Base-by-base conservation (phyloP, 768 basidiomycete genomes). In the Lactarius akahatsu region DNA sequence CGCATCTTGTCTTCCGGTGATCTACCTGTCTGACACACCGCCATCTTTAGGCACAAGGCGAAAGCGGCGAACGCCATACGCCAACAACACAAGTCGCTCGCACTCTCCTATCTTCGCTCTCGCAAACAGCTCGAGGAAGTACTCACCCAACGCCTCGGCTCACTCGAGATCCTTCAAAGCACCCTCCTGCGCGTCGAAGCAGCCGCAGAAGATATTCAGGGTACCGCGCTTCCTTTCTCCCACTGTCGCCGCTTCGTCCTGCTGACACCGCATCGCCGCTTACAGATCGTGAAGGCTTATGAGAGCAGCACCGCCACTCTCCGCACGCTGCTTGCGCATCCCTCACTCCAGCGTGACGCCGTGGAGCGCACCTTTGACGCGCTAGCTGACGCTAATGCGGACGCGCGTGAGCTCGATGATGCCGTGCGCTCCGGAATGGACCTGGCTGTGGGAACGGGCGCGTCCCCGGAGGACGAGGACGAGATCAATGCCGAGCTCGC, bases 361-460 rank as follows among this genome's bases (percentile, higher is more conserved):
- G 85, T 98, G 57, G 91, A 96, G 64, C 82, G 85, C 70, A 96
- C 94, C 3, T 88, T 96, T 85, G 92, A 95, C 30, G 89, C 88
- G 10, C 81, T 98, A 71, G 89, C 91, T 0, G 89, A 90, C 67
- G 91, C 90, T 2, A 89, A 92, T 69, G 85, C 88, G 1, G 88
- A 94, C 72, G 92, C 93, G 52, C 81, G 81, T 45, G 95, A 97
- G 71, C 80, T 97, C 18, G 91, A 96, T 70, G 85, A 91, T 36
- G 86, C 88, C 3, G 86, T 98, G 57, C 81, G 82, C 65, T 75
- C 86, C 45, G 90, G 89, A 26, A 87, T 83, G 2, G 85, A 90
- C 67, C 77, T 86, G 26, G 70, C 62, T 10, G 16, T 61, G 15
- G 60, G 62, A 43, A 87, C 86, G 1, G 72, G 86, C 13, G 82